These are phyloP conservation scores for Dictyostelium discoideum DNA, from an alignment of 78 protist species.

Conservation along the genomic window dicty_2.7 NC_007089.4:1165001-1165500, in stretches of 20 bases:
- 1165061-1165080: no score
- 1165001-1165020: not conserved
- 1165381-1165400: no score
- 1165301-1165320: not conserved
- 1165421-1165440: not conserved
- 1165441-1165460: not conserved
- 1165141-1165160: not conserved
- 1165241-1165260: not conserved
- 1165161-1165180: not conserved
- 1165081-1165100: not conserved
- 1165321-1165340: not conserved
- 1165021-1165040: not conserved
- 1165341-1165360: constrained; percentile 2
- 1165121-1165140: not conserved
- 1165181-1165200: not conserved
- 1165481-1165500: not conserved
- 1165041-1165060: not conserved
- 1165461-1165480: not conserved
- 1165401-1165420: not conserved
- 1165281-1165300: not conserved
- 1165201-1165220: not conserved
- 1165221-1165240: not conserved
- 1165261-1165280: not conserved
- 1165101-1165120: not conserved
- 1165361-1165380: not conserved